These are phyloP conservation scores for Acanthamoeba royreba DNA, from an alignment of 208 protist genomes.

Conservation along the genomic window DNA sequence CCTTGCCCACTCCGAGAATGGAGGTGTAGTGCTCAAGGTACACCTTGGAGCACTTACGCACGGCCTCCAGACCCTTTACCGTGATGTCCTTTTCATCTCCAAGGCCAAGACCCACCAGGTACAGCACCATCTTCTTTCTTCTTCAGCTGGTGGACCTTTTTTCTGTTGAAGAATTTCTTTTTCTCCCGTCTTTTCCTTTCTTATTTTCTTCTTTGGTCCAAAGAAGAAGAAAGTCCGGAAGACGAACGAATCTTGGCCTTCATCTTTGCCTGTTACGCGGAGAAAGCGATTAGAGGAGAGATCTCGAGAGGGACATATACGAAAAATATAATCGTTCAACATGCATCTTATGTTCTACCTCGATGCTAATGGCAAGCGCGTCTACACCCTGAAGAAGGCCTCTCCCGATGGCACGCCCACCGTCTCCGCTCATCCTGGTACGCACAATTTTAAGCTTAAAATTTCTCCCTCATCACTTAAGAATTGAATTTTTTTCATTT, in stretches of 20 bases:
- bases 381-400: constrained; percentile 81
- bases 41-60: constrained; percentile 90
- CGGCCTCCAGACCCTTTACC: constrained; percentile 92
- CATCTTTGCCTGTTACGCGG: neutral
- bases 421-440: constrained; percentile 67
- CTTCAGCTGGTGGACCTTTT: neutral
- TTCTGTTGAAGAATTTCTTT: neutral
- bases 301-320: no score
- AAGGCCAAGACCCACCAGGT: constrained; percentile 96
- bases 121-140: constrained; percentile 76
- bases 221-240: no score
- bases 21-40: constrained; percentile 99
- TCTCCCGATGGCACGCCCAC: constrained; percentile 34
- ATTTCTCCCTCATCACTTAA: neutral
- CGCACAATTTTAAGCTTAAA: neutral
- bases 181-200: neutral
- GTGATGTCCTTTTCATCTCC: constrained; percentile 98
- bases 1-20: constrained; percentile 90
- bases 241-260: neutral
- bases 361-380: constrained; percentile 71
- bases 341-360: constrained; percentile 86
- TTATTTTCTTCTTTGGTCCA: neutral
- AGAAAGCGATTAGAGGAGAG: no score
- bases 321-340: constrained; percentile 31
- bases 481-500: neutral